A percentile compares a stretch with the other conserved stretches of the same genome.
Evolutionary conservation across 2,329 filamentous ascomycete genomes (phyloP).

Genomic region (Cordyceps tenuipes): DNA sequence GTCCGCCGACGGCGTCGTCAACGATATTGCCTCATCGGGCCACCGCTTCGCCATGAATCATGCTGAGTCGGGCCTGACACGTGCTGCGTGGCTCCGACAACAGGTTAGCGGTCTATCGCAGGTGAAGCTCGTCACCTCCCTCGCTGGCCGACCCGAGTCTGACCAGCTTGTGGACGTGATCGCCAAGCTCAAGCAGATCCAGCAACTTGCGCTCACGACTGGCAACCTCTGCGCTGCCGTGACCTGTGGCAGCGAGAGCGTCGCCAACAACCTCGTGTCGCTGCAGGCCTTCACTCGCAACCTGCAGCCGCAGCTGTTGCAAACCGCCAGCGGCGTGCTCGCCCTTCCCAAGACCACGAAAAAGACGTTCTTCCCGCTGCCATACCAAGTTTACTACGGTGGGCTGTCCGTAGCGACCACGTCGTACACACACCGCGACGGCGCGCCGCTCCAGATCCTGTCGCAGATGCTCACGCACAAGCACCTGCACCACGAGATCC

Average conservation of each 20-base stretch:
- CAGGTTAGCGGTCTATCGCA: constrained; percentile 88
- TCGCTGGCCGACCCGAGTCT: constrained; percentile 63
- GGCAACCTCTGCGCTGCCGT: constrained; percentile 68
- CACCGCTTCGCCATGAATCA: constrained; percentile 80
- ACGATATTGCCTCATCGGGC: constrained; percentile 83
- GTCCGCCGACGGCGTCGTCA: constrained; percentile 80
- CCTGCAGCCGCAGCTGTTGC: constrained; percentile 23
- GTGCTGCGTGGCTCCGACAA: constrained; percentile 64
- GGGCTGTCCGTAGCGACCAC: constrained; percentile 73
- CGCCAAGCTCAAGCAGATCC: constrained; percentile 75
- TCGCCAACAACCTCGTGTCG: constrained; percentile 58
- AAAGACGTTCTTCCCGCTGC: constrained; percentile 86
- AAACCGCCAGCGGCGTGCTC: constrained; percentile 30
- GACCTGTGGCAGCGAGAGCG: constrained; percentile 73
- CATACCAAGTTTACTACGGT: constrained; percentile 96
- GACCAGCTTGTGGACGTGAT: constrained; percentile 70
- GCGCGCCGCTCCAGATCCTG: constrained; percentile 78
- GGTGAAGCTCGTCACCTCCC: constrained; percentile 70
- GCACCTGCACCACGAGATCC: constrained; percentile 92
- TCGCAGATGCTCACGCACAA: constrained; percentile 92
- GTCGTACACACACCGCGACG: constrained; percentile 67
- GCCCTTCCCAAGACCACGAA: constrained; percentile 38
- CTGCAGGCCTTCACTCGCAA: constrained; percentile 59
- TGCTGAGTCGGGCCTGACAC: constrained; percentile 71
- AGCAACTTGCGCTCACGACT: constrained; percentile 65